Evolutionary conservation across 2,329 filamentous ascomycete species (phyloP).

Genomic region (Diplodia mutila): DNA sequence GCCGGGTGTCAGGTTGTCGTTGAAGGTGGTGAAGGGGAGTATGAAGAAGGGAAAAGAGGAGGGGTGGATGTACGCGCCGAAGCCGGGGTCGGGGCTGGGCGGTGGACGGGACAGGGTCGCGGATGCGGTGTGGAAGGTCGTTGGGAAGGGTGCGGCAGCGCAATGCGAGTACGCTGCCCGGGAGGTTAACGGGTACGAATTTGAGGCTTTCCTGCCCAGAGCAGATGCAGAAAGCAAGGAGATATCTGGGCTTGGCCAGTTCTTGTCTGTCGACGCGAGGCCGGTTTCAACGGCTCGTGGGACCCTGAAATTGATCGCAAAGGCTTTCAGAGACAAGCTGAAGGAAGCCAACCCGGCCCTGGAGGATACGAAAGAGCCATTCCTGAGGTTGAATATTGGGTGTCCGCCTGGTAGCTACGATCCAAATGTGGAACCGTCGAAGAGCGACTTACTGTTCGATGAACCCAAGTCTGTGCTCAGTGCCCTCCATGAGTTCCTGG

Average conservation of each 20-base stretch:
- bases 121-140: constrained; percentile 65
- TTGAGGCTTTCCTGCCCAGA: constrained; percentile 64
- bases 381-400: constrained; percentile 65
- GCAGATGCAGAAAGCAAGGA: constrained; percentile 49
- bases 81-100: constrained; percentile 44
- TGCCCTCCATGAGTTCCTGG: constrained; percentile 51
- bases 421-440: constrained; percentile 70
- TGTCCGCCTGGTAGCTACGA: constrained; percentile 70
- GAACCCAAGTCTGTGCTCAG: constrained; percentile 55
- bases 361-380: constrained; percentile 54
- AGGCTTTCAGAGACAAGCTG: constrained; percentile 57
- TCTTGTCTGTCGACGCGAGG: constrained; percentile 70
- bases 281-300: constrained; percentile 63
- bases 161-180: constrained; percentile 55
- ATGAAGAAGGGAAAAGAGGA: constrained; percentile 40
- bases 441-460: constrained; percentile 72
- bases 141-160: constrained; percentile 60
- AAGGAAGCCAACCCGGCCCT: constrained; percentile 34
- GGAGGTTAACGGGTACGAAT: constrained; percentile 46
- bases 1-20: constrained; percentile 62
- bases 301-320: constrained; percentile 62
- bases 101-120: neutral
- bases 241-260: constrained; percentile 52
- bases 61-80: constrained; percentile 67
- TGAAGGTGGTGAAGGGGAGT: constrained; percentile 59